Evolutionary conservation across 2,329 filamentous ascomycete genomes (phyloP), one percentile per base, ranked within the genome.

Genomic region (Pestalotiopsis sp.): DNA sequence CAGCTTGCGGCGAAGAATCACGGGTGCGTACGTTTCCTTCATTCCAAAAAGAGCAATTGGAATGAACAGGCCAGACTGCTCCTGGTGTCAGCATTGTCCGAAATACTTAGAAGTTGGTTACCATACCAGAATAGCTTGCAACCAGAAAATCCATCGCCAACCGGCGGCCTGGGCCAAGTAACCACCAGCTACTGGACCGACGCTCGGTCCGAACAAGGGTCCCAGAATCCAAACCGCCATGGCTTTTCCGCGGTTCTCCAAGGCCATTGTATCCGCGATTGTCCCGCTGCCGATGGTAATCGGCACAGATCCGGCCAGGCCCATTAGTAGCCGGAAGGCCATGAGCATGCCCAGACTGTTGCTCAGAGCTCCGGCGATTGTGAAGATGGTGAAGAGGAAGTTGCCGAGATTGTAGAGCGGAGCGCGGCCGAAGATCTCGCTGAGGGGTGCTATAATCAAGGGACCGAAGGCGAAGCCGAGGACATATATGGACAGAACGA

Each of bases 401-500:
- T 49, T 49, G 71, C 77, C 79, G 61, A 75, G 69, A 69, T 81
- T 77, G 71, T 85, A 85, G 5, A 85, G 73, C 23, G 73, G 74
- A 27, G 78, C 72, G 4, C 82, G 78, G 17, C 83, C 82, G 70
- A 80, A 82, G 25, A 83, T 71, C 72, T 88, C 86, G 39, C 79
- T 83, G 13, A 85, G 65, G 0, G 86, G 85, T 6, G 83, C 84
- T 61, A 81, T 80, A 13, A 86, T 73, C 3, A 81, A 75, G 0
- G 85, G 85, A 0, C 84, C 85, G 61, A 85, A 80, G 12, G 82
- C 82, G 63, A 85, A 83, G 31, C 87, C 87, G 0, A 88, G 80
- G 23, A 90, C 82, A 75, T 87, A 86, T 23, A 89, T 81, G 0
- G 86, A 87, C 1, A 90, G 84, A 67, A 89, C 85, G 65, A 91